phyloP scores from a whole-genome alignment of 768 basidiomycete genomes.

The Russula foetens region DNA sequence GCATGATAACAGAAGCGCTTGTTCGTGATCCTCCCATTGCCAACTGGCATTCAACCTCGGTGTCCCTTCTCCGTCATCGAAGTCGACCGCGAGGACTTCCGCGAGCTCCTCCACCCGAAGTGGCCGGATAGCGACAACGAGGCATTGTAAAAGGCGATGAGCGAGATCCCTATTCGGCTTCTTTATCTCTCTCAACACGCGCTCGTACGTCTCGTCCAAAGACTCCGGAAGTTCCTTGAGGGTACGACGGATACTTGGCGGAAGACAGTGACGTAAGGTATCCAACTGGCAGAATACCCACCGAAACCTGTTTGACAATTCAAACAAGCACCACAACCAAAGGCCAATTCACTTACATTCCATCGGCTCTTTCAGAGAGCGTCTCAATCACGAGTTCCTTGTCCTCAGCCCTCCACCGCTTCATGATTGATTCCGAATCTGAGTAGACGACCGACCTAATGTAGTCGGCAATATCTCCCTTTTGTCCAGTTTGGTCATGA shows the following conservation, averaged over 20 bases:
- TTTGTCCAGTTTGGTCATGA: constrained; percentile 1
- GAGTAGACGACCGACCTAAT: background rate
- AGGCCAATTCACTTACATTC: background rate
- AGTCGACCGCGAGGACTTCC: constrained; percentile 2
- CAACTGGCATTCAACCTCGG: background rate
- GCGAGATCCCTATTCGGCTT: background rate
- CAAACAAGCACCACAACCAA: background rate
- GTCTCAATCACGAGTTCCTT: background rate
- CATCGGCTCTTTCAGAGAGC: constrained; percentile 1
- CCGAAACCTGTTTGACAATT: background rate
- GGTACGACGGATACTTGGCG: background rate
- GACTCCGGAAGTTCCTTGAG: background rate
- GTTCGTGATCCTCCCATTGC: background rate
- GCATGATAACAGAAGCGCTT: background rate
- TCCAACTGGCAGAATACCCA: background rate
- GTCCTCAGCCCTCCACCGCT: background rate
- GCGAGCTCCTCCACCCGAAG: background rate
- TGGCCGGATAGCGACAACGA: background rate
- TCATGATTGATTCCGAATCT: background rate
- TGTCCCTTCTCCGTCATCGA: background rate
- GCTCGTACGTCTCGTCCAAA: background rate
- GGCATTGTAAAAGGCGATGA: constrained; percentile 1
- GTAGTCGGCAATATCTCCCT: background rate
- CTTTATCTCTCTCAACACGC: background rate
- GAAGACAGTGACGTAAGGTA: background rate